A percentile compares a stretch with the other conserved stretches of the same genome.
phyloP scores from a whole-genome alignment of 306 rosid genomes.

The Abrus pulchellus region DNA sequence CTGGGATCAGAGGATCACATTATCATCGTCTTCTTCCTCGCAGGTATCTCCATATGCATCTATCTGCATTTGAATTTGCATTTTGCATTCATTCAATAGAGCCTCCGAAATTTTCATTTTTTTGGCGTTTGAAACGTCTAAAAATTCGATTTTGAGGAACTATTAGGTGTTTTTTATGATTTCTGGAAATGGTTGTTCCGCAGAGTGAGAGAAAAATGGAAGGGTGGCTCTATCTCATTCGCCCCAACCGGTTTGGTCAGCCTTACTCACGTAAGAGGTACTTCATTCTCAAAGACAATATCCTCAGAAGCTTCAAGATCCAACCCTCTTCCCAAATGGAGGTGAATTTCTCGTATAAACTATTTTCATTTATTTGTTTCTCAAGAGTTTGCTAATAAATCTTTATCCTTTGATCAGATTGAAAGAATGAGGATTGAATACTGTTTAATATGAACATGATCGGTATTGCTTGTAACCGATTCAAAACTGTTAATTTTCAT shows the following conservation, averaged over 20 bases:
- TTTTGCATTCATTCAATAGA: not conserved
- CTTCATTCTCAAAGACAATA: slow-evolving; percentile 70
- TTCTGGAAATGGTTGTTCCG: slow-evolving; percentile 52
- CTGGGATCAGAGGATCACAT: slow-evolving; percentile 77
- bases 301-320: slow-evolving; percentile 72
- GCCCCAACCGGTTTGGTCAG: slow-evolving; percentile 70
- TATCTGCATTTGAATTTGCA: not conserved
- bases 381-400: not conserved
- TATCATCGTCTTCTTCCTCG: not conserved
- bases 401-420: not conserved
- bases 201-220: slow-evolving; percentile 71
- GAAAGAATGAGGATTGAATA: not conserved
- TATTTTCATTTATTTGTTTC: not conserved
- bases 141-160: slow-evolving; percentile 40
- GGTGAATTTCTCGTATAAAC: slow-evolving; percentile 49
- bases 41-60: not conserved
- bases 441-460: not conserved
- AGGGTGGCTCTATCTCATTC: slow-evolving; percentile 84
- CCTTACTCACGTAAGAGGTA: slow-evolving; percentile 70
- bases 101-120: not conserved
- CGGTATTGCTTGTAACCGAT: not conserved
- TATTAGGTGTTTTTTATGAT: not conserved
- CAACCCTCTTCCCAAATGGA: slow-evolving; percentile 64
- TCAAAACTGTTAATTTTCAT: not conserved
- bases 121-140: not conserved